Evolutionary conservation across 148 eudicot species (phyloP), one percentile per base, ranked within the genome.

Genomic region (Suaeda aralocaspica): DNA sequence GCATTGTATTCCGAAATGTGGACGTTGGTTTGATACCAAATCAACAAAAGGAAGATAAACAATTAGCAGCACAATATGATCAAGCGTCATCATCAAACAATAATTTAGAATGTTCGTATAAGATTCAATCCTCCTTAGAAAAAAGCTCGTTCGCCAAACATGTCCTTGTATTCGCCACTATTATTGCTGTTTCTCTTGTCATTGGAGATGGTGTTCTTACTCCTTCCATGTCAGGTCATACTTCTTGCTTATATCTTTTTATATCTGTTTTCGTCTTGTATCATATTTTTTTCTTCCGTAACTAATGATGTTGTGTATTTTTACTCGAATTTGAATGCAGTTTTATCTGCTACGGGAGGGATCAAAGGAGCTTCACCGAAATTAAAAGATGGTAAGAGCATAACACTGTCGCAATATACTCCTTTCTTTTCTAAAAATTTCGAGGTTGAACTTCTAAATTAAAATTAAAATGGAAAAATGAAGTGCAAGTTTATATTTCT

Each of bases 171-270:
- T 65, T 78, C 22, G 71, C 77, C 9, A 78, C 87, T 0, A 83
- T 83, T 82, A 78, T 83, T 21, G 76, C 84, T 0, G 78, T 80
- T 53, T 72, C 84, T 14, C 56, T 83, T 68, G 87, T 83, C 31
- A 80, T 83, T 9, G 87, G 87, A 1, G 87, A 83, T 64, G 87
- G 84, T 39, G 70, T 83, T 21, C 87, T 83, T 62, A 83, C 87
- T 0, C 86, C 86, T 15, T 77, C 78, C 34, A 80, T 83, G 11
- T 83, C 86, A 69, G 87, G 84, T 83, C 46, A 7, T 9, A 9
- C 31, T n/a, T n/a, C n/a, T n/a, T n/a, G n/a, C n/a, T n/a, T n/a
- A n/a, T n/a, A n/a, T n/a, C n/a, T n/a, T n/a, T n/a, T n/a, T n/a
- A n/a, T n/a, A n/a, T n/a, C n/a, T n/a, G n/a, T n/a, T n/a, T n/a